Percentiles rank a stretch among this genome's conserved stretches.
phyloP scores from a whole-genome alignment of 2,329 filamentous ascomycete genomes.

The Curvularia verruculosa region DNA sequence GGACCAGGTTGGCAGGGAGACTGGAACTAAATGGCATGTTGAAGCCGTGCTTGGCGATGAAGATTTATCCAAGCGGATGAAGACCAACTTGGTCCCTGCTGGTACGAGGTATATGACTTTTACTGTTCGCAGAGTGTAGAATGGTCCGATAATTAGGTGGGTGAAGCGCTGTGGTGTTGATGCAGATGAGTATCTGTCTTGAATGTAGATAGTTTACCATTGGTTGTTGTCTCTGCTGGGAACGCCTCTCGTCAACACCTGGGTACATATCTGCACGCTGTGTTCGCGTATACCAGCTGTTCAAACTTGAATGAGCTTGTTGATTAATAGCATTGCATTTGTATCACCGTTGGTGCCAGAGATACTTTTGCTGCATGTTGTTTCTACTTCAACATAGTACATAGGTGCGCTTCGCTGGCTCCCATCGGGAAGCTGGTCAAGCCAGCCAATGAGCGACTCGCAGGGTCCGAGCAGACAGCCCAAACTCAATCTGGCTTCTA shows the following conservation, averaged over 20 bases:
- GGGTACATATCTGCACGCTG: background rate
- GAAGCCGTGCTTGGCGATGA: constrained; percentile 36
- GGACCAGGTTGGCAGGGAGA: constrained; percentile 48
- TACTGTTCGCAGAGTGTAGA: constrained; percentile 31
- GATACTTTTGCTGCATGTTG: background rate
- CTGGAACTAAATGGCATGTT: constrained; percentile 45
- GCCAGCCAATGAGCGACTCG: constrained; percentile 28
- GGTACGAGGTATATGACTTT: constrained; percentile 38
- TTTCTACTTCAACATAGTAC: background rate
- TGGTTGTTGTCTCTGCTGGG: no score
- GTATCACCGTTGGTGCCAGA: no score
- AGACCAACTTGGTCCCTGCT: constrained; percentile 27
- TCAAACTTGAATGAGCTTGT: background rate
- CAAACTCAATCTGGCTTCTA: constrained; percentile 46
- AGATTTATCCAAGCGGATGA: constrained; percentile 29
- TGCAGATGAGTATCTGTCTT: background rate
- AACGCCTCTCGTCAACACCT: background rate
- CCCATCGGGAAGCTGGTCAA: background rate
- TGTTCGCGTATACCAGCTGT: background rate
- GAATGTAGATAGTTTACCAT: background rate
- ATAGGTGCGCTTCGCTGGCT: background rate
- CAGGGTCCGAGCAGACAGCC: constrained; percentile 36
- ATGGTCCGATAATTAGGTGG: no score
- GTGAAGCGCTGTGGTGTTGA: background rate
- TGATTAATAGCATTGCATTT: background rate